Percentiles rank a stretch among this genome's conserved stretches.
phyloP scores from a whole-genome alignment of 2,329 filamentous ascomycete species.

The Pseudocercospora fijiensis region DNA sequence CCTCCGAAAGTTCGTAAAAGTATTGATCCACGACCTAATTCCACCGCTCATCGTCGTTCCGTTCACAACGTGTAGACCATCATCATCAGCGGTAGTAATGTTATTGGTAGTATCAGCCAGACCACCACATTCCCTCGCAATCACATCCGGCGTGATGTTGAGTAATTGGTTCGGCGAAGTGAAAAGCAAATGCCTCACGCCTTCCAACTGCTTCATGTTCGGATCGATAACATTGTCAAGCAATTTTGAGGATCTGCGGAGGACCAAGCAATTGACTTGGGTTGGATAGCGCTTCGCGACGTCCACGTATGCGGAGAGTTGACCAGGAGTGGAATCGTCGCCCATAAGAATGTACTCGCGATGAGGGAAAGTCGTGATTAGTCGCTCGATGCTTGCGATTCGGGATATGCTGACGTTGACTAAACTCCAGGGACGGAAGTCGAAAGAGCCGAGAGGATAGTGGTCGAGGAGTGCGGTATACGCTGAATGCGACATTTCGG shows the following conservation, averaged over 20 bases:
- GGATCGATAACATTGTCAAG: conserved; percentile 1
- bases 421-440: conserved; percentile 28
- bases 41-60: not conserved
- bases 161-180: not conserved
- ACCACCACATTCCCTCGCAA: not conserved
- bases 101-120: not conserved
- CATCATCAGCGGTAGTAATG: not conserved
- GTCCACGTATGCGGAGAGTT: conserved; percentile 22
- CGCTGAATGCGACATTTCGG: conserved; percentile 20
- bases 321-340: conserved; percentile 27
- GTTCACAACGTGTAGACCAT: not conserved
- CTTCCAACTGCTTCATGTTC: not conserved
- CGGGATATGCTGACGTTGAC: conserved; percentile 18
- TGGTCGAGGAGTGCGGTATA: conserved; percentile 20
- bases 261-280: conserved; percentile 31
- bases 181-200: not conserved
- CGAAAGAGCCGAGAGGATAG: conserved; percentile 30
- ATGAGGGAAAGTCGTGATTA: conserved; percentile 27
- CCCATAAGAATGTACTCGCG: conserved; percentile 31
- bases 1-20: not conserved
- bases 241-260: conserved; percentile 21
- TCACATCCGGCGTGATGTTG: not conserved
- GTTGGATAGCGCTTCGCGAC: conserved; percentile 19
- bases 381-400: conserved; percentile 18
- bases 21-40: not conserved